Base-by-base conservation (phyloP, 306 rosid genomes). In the Prunus mira region DNA sequence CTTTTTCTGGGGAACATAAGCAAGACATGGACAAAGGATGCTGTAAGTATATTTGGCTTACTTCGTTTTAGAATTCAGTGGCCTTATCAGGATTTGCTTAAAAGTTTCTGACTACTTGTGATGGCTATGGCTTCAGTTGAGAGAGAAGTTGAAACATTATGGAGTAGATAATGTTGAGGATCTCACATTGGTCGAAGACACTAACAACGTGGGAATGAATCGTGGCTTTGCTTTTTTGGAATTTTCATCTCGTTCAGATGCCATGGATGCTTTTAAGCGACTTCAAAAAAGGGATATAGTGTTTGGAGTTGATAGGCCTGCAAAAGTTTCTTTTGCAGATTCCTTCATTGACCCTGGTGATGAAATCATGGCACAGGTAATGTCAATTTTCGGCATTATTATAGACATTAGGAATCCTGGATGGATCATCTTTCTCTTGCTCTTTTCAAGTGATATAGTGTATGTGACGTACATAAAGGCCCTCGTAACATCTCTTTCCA, bases 301-400 rank as follows among this genome's bases (percentile, higher is more conserved):
- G 41, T 96, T 96, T 89, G 98, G 99, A 78, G 96, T 93, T 76
- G 99, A 92, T 84, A 92, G 96, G 84, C 92, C 99, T 78, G 99
- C 93, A 72, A 96, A 96, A 88, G 93, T 96, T 84, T 92, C 99
- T 49, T 96, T 96, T 86, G 99, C 99, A 62, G 99, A 91, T 87
- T 91, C 98, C 63, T 92, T 96, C 85, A 89, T 91, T 83, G 99
- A 96, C 60, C 98, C 99, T 19, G 97, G 97, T 81, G 98, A 92
- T 84, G 98, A 96, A 85, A 91, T 96, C 67, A 96, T 92, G 98
- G 88, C 97, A 0, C 98, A 96, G 99, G 98, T 95, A 88, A 85
- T 76, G 65, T 57, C 56, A 76, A n/a, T 76, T 82, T 79, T 71
- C 43, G 45, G 79, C 55, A 56, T 79, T 71, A 19, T 66, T 51